Percentiles rank a stretch among this genome's conserved stretches.
Evolutionary conservation across 345 rosid genomes (phyloP).

Genomic region (Viola odorata): DNA sequence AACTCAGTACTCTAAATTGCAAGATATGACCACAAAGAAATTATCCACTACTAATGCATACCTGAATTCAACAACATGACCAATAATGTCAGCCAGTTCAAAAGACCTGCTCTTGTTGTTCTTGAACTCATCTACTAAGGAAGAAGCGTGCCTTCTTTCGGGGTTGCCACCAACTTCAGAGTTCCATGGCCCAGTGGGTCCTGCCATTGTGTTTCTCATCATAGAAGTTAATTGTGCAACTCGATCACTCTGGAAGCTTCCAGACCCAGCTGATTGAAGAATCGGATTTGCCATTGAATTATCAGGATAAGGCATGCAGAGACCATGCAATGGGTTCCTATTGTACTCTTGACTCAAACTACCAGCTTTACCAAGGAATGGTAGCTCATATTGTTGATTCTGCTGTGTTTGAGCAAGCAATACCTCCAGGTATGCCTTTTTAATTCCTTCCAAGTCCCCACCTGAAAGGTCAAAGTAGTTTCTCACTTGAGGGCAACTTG

Average conservation of each 20-base stretch:
- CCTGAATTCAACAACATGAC: constrained; percentile 91
- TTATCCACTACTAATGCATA: constrained; percentile 12
- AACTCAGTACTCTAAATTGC: constrained; percentile 5
- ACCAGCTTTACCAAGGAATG: constrained; percentile 40
- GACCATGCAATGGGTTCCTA: constrained; percentile 51
- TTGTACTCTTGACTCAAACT: constrained; percentile 41
- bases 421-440: constrained; percentile 54
- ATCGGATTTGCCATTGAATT: constrained; percentile 41
- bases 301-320: constrained; percentile 40
- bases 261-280: constrained; percentile 48
- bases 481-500: constrained; percentile 40
- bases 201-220: constrained; percentile 53
- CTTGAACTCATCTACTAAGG: constrained; percentile 84
- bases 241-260: constrained; percentile 49
- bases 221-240: constrained; percentile 45
- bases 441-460: constrained; percentile 43
- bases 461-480: constrained; percentile 35
- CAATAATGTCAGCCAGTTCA: constrained; percentile 67
- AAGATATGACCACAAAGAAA: constrained; percentile 11
- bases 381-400: constrained; percentile 54
- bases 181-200: constrained; percentile 48
- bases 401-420: constrained; percentile 47
- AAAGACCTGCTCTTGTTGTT: constrained; percentile 66
- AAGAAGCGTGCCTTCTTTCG: constrained; percentile 43
- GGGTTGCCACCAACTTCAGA: constrained; percentile 44